These are phyloP conservation scores for Henckelia pumila DNA, from an alignment of 257 asterid genomes.

Conservation along the genomic window DNA sequence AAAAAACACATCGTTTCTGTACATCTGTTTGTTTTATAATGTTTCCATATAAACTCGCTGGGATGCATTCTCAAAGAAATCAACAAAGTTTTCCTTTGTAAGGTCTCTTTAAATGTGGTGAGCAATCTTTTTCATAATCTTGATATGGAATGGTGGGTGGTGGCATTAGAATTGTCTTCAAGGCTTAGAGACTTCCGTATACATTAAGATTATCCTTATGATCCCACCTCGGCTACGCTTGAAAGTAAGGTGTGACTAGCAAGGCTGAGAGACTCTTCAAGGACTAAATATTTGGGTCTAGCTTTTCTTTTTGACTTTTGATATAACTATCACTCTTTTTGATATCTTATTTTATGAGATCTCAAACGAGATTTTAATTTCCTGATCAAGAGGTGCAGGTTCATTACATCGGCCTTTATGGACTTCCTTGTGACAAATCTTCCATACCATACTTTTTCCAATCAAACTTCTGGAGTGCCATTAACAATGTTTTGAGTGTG, in stretches of 20 bases:
- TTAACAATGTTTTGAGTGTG: constrained; percentile 2
- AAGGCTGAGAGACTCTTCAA: too few relatives aligned
- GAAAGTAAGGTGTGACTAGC: too few relatives aligned
- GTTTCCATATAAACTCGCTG: neutral
- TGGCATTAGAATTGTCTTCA: constrained; percentile 20
- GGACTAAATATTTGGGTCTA: too few relatives aligned
- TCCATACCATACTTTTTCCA: constrained; percentile 14
- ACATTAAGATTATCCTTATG: constrained; percentile 1
- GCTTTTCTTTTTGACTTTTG: too few relatives aligned
- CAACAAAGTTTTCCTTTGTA: neutral
- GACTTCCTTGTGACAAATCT: constrained; percentile 26
- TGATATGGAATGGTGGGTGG: constrained; percentile 21
- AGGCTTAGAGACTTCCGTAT: constrained; percentile 6
- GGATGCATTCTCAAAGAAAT: neutral
- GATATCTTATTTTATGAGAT: constrained; percentile 13
- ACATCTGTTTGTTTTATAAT: neutral
- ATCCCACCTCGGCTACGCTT: too few relatives aligned
- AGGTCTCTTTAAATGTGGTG: too few relatives aligned
- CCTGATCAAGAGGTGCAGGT: constrained; percentile 16
- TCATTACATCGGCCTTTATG: constrained; percentile 27
- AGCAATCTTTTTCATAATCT: constrained; percentile 19
- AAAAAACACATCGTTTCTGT: neutral
- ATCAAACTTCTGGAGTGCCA: neutral
- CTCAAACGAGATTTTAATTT: constrained; percentile 18
- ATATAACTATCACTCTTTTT: neutral